Percentiles rank a stretch among this genome's conserved stretches.
These are phyloP conservation scores for Lactarius psammicola DNA, from an alignment of 768 basidiomycete species.

Conservation along the genomic window DNA sequence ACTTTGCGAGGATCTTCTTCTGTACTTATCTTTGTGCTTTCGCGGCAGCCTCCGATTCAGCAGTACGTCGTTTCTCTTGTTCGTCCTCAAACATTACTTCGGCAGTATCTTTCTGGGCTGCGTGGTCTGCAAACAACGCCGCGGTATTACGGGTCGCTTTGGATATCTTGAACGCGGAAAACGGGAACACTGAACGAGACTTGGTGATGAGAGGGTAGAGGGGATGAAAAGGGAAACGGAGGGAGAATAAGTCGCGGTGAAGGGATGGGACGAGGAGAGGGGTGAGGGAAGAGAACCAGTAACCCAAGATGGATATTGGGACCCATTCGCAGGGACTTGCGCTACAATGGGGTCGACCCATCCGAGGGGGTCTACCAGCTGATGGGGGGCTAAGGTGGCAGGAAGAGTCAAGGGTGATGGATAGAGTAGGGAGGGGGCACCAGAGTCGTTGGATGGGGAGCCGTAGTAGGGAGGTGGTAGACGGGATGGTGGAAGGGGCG, in stretches of 20 bases:
- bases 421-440: too few relatives aligned
- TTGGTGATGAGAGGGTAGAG: neutral
- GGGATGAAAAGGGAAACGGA: neutral
- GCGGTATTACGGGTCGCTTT: conserved; percentile 9
- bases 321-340: too few relatives aligned
- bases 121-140: neutral
- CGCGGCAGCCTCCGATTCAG: neutral
- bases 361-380: neutral
- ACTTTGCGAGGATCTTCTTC: neutral
- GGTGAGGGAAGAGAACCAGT: neutral
- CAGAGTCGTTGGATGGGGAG: neutral
- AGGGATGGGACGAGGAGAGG: neutral
- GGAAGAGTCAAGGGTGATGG: too few relatives aligned
- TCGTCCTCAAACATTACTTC: neutral
- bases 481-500: neutral
- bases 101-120: neutral
- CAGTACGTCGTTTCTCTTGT: neutral
- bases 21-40: neutral
- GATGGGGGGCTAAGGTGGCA: neutral
- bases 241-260: neutral
- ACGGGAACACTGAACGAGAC: conserved; percentile 12
- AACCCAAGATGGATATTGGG: neutral
- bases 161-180: neutral
- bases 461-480: conserved; percentile 9
- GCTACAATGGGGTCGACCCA: neutral